Percentiles rank a stretch among this genome's conserved stretches.
Conservation (phyloP, 352 stramenopile species). For the Phytophthora boehmeriae region DNA sequence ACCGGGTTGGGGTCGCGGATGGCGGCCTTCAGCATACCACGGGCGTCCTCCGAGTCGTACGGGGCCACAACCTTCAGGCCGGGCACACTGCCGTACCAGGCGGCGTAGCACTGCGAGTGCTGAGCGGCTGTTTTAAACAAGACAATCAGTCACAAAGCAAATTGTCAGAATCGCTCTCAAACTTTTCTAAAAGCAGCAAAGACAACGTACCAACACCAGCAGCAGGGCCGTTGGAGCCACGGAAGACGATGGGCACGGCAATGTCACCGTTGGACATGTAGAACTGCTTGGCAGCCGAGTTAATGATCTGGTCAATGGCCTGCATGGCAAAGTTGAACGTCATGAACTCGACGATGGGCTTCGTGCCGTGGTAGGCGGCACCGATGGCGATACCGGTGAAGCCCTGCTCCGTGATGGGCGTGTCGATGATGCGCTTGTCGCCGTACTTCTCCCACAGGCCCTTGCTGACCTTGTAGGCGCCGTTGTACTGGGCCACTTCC, state of each 20-base stretch:
- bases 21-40: slow-evolving; percentile 98
- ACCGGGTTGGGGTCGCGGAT: slow-evolving; percentile 99
- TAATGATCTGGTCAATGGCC: slow-evolving; percentile 99
- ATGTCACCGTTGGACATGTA: slow-evolving; percentile 99
- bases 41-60: slow-evolving; percentile 98
- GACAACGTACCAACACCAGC: slow-evolving; percentile 92
- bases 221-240: slow-evolving; percentile 97
- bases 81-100: slow-evolving; percentile 97
- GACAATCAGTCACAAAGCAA: slow-evolving; percentile 12
- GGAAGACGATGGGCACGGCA: slow-evolving; percentile 99
- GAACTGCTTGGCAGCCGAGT: slow-evolving; percentile 99
- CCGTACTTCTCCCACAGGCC: slow-evolving; percentile 99
- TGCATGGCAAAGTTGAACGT: slow-evolving; percentile 99
- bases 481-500: slow-evolving; percentile 99
- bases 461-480: slow-evolving; percentile 99
- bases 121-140: slow-evolving; percentile 85
- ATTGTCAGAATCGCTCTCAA: slow-evolving; percentile 2
- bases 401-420: slow-evolving; percentile 98
- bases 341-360: slow-evolving; percentile 99
- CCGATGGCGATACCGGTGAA: slow-evolving; percentile 95
- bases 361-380: slow-evolving; percentile 96
- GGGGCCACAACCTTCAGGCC: slow-evolving; percentile 98
- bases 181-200: slow-evolving; percentile 1
- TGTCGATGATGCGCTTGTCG: slow-evolving; percentile 99
- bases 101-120: slow-evolving; percentile 99